Conservation (phyloP, 2,329 filamentous ascomycete species). For the Diaporthe longicolla region DNA sequence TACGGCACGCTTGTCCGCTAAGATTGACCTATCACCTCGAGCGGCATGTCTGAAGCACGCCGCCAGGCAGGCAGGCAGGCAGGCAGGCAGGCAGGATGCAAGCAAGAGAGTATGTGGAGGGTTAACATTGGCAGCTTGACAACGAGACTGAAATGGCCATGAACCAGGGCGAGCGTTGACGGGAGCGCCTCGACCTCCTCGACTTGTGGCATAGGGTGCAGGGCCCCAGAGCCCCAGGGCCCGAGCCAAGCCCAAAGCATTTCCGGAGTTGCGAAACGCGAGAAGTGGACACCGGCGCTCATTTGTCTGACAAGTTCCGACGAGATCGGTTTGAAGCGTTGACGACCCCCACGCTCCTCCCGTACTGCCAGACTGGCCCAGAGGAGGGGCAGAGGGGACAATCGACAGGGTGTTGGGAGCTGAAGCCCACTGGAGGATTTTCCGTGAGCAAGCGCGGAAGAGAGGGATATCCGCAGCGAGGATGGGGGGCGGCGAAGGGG, state of each 20-base stretch:
- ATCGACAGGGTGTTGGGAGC: not conserved
- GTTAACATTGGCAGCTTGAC: not conserved
- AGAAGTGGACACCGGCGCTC: conserved; percentile 41
- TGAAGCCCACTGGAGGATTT: conserved; percentile 10
- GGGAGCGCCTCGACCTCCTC: conserved; percentile 24
- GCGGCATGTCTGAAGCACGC: not conserved
- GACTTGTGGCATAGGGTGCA: not conserved
- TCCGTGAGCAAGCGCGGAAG: conserved; percentile 20
- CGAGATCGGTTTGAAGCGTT: conserved; percentile 36
- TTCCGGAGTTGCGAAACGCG: conserved; percentile 43
- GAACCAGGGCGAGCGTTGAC: not conserved
- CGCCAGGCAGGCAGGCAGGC: not conserved
- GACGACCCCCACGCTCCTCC: conserved; percentile 27
- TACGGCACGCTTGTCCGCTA: conserved; percentile 3
- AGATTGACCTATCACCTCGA: conserved; percentile 16
- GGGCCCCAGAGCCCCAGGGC: conserved; percentile 1
- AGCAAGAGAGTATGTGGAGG: not conserved
- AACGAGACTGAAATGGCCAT: no score
- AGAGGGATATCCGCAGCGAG: conserved; percentile 9
- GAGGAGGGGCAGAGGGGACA: not conserved
- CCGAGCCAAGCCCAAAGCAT: conserved; percentile 32
- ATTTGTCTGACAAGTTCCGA: conserved; percentile 34
- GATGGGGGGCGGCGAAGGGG: conserved; percentile 28
- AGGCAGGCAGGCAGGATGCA: not conserved
- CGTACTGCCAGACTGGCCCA: conserved; percentile 1